Evolutionary conservation across 2,329 filamentous ascomycete species (phyloP), one percentile per base, ranked within the genome.

Genomic region (Chaetothyriales sp.): DNA sequence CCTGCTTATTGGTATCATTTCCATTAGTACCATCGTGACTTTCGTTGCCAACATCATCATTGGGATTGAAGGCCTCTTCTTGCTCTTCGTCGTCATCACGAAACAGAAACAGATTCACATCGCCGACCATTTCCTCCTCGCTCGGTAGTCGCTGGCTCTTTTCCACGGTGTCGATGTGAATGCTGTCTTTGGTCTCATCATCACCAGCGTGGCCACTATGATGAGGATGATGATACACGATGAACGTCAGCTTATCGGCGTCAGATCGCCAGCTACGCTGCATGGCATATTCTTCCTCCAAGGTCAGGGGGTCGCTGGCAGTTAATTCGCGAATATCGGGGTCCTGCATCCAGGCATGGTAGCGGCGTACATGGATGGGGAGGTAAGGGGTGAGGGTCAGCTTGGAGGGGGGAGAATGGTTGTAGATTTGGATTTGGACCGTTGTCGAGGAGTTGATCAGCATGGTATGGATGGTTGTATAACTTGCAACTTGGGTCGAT

Each of bases 261-360:
- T 92, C 85, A 18, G 70, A 70, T 39, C 88, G 81, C 90, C 90
- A 96, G 56, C 81, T 86, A n/a, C 70, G 69, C 66, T 95, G 90
- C 81, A 95, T 96, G 47, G 79, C 77, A 66, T 92, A 87, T 71
- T 96, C 90, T 63, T 95, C 83, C 0, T 79, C 73, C 0, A 95
- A 72, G 0, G 77, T 81, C 48, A 96, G 75, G 0, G 83, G 85
- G 55, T 95, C 88, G 0, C 89, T 95, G 1, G 90, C 88, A 0
- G 90, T 96, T 49, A 84, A 83, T 66, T 80, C 73, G 70, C 84
- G 89, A 42, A 95, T 84, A 46, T 80, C 76, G 48, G 82, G 75
- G 61, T 92, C 82, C 71, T 89, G 77, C 89, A 96, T 95, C 90
- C 90, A 96, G 61, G 74, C 70, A 64, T 95, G 86, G 64, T 95